Evolutionary conservation across 2,329 filamentous ascomycete genomes (phyloP).

Genomic region (Helotiales sp.): DNA sequence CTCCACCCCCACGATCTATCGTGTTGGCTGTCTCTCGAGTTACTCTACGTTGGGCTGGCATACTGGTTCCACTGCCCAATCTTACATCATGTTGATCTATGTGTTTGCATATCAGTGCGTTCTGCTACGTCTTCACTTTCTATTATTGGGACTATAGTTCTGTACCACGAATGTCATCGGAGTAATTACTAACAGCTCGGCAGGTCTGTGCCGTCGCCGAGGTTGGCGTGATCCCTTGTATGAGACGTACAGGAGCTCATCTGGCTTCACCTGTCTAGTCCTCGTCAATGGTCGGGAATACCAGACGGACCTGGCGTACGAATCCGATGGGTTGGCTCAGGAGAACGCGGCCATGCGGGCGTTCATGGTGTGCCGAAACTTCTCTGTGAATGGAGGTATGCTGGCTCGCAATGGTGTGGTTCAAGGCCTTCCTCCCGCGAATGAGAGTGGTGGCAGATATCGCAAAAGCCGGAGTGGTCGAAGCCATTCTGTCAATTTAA

Average conservation of each 20-base stretch:
- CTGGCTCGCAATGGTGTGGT: constrained; percentile 71
- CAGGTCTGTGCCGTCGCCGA: constrained; percentile 92
- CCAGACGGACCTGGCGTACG: constrained; percentile 85
- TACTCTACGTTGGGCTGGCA: constrained; percentile 21
- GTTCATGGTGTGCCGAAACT: constrained; percentile 97
- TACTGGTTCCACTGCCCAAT: constrained; percentile 30
- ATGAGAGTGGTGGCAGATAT: constrained; percentile 42
- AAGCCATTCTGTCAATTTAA: constrained; percentile 43
- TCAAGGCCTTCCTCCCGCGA: constrained; percentile 66
- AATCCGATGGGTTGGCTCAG: constrained; percentile 80
- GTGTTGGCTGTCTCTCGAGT: constrained; percentile 20
- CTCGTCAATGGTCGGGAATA: constrained; percentile 97
- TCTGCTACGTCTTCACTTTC: constrained; percentile 16
- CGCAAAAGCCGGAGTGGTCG: constrained; percentile 38
- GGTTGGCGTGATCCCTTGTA: constrained; percentile 92
- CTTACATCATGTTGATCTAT: constrained; percentile 14
- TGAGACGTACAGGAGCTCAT: constrained; percentile 75
- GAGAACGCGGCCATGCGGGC: constrained; percentile 95
- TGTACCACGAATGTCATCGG: constrained; percentile 26
- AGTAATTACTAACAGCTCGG: constrained; percentile 40
- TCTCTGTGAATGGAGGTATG: constrained; percentile 96
- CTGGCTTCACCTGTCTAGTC: constrained; percentile 86
- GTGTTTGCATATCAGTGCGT: constrained; percentile 16
- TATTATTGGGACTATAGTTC: constrained; percentile 19
- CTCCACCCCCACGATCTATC: constrained; percentile 23